A percentile compares a stretch with the other conserved stretches of the same genome.
Evolutionary conservation across 495 filamentous ascomycete genomes (phyloP).

Genomic region (Cryomyces minteri): DNA sequence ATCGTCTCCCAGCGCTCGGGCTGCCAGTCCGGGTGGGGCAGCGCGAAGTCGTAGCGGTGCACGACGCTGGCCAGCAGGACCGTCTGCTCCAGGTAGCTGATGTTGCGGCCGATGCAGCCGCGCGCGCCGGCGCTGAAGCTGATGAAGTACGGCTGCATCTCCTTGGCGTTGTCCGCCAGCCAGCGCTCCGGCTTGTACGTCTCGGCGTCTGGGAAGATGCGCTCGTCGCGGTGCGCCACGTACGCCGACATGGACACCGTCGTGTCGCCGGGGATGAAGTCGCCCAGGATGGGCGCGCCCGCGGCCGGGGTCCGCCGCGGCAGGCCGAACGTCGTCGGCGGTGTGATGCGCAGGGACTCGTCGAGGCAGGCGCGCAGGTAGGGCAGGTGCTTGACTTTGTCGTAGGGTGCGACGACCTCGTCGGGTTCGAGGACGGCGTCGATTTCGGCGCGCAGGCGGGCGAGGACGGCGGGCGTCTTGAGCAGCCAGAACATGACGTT

Average conservation of each 20-base stretch:
- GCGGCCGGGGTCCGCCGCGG: slow-evolving; percentile 9
- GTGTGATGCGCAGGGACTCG: slow-evolving; percentile 10
- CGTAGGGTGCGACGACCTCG: slow-evolving; percentile 23
- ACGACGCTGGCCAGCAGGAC: slow-evolving; percentile 8
- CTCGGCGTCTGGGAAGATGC: slow-evolving; percentile 6
- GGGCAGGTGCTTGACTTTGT: slow-evolving; percentile 19
- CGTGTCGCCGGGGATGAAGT: slow-evolving; percentile 10
- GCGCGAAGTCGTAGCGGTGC: slow-evolving; percentile 7
- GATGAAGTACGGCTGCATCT: slow-evolving; percentile 9
- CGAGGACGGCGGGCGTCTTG: slow-evolving; percentile 6
- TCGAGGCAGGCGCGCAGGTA: slow-evolving; percentile 22
- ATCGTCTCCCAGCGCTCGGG: background rate
- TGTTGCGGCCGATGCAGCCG: slow-evolving; percentile 12
- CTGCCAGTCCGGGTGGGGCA: background rate
- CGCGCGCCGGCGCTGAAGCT: slow-evolving; percentile 10
- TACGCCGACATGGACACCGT: slow-evolving; percentile 6
- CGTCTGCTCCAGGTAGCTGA: slow-evolving; percentile 11
- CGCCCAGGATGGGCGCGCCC: slow-evolving; percentile 5
- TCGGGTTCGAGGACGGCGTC: slow-evolving; percentile 16
- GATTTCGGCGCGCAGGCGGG: slow-evolving; percentile 27
- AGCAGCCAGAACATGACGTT: slow-evolving; percentile 12
- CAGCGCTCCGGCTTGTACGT: slow-evolving; percentile 11
- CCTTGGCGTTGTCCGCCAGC: slow-evolving; percentile 7
- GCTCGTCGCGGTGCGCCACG: slow-evolving; percentile 5
- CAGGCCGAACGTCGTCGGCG: slow-evolving; percentile 8